A percentile compares a stretch with the other conserved stretches of the same genome.
Evolutionary conservation across 768 basidiomycete genomes (phyloP).

Genomic region (Pulveroboletus sp.): DNA sequence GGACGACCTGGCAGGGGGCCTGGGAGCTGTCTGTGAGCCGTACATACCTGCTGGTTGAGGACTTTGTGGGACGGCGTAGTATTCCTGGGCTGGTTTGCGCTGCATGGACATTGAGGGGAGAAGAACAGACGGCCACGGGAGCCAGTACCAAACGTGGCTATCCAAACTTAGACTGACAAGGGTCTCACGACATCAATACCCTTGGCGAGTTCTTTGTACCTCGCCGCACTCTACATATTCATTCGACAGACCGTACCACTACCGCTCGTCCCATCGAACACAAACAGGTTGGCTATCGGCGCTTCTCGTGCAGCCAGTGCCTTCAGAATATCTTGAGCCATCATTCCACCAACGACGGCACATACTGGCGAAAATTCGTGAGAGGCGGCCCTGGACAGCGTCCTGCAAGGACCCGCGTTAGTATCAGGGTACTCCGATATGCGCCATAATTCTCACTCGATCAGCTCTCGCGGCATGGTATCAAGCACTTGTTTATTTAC

Average conservation of each 20-base stretch:
- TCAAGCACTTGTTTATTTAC: constrained; percentile 67
- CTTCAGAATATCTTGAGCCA: constrained; percentile 93
- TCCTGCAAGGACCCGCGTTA: constrained; percentile 40
- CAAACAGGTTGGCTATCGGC: constrained; percentile 89
- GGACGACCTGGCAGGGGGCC: constrained; percentile 25
- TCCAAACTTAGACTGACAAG: constrained; percentile 19
- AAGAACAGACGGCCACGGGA: constrained; percentile 9
- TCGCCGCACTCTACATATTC: constrained; percentile 34
- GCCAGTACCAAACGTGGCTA: constrained; percentile 20
- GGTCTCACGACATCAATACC: constrained; percentile 18
- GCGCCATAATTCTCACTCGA: constrained; percentile 44
- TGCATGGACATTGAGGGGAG: constrained; percentile 29
- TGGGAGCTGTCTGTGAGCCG: constrained; percentile 20
- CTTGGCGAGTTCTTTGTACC: neutral
- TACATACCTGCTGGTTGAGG: constrained; percentile 40
- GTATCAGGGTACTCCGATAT: neutral
- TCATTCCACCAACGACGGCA: constrained; percentile 90
- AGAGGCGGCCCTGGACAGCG: constrained; percentile 60
- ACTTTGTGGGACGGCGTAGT: constrained; percentile 65
- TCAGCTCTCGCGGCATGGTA: constrained; percentile 50
- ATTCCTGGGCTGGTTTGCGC: constrained; percentile 48
- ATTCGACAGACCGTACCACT: constrained; percentile 62
- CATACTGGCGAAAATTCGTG: constrained; percentile 92
- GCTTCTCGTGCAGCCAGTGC: constrained; percentile 85
- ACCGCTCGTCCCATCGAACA: constrained; percentile 81